These are phyloP conservation scores for Volvariella volvacea DNA, from an alignment of 1,284 basidiomycete species.

Conservation along the genomic window DNA sequence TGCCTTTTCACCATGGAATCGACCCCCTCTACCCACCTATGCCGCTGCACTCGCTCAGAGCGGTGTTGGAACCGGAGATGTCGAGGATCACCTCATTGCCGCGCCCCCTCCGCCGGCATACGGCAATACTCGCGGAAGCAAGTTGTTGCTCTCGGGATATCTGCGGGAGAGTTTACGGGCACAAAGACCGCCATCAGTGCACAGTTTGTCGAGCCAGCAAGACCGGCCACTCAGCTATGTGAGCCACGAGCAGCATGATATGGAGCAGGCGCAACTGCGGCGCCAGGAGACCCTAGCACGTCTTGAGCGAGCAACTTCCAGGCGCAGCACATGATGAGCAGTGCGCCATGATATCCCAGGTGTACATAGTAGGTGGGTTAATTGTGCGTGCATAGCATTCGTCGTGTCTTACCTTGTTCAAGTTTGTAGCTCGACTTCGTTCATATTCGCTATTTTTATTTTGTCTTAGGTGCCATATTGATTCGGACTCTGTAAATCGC, in stretches of 20 bases:
- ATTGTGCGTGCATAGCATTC: too few species aligned
- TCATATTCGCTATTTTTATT: too few species aligned
- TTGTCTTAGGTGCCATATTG: too few species aligned
- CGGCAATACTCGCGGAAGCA: conserved; percentile 64
- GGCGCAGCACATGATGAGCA: neutral
- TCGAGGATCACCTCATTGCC: conserved; percentile 62
- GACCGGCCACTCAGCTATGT: conserved; percentile 45
- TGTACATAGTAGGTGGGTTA: too few species aligned
- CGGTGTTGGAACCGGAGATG: conserved; percentile 66
- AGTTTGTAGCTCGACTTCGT: too few species aligned
- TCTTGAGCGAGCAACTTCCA: conserved; percentile 30
- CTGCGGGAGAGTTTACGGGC: conserved; percentile 40
- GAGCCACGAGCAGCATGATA: conserved; percentile 51
- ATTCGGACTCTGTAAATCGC: too few species aligned
- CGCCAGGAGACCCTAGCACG: conserved; percentile 48
- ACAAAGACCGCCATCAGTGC: conserved; percentile 34
- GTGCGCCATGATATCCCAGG: neutral
- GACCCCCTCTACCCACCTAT: conserved; percentile 64
- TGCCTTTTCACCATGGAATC: conserved; percentile 60
- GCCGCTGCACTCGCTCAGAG: conserved; percentile 62
- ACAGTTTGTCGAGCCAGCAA: conserved; percentile 23
- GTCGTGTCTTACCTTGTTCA: too few species aligned
- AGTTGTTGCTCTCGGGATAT: conserved; percentile 50
- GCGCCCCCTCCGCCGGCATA: conserved; percentile 65
- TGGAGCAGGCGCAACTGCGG: conserved; percentile 30